Conservation (phyloP, 495 filamentous ascomycete genomes). For the Ascodesmis nigricans region DNA sequence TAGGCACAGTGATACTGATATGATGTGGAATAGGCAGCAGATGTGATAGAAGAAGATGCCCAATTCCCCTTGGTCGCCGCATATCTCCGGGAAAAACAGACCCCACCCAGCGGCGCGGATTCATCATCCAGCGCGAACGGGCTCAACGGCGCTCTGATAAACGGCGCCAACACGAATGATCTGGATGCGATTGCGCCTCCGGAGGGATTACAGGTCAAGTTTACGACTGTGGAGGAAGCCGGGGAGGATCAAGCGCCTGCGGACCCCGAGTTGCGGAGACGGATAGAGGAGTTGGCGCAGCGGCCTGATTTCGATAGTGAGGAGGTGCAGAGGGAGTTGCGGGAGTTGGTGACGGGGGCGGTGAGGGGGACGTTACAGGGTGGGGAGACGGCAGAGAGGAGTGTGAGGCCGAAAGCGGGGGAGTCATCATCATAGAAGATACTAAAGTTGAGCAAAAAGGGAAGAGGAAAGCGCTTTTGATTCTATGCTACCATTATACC, state of each 20-base stretch:
- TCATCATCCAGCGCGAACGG: background rate
- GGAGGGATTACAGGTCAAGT: conserved; percentile 40
- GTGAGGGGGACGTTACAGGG: conserved; percentile 31
- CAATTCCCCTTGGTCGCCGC: conserved; percentile 45
- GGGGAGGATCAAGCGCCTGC: conserved; percentile 33
- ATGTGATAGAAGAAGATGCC: conserved; percentile 47
- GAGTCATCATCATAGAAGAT: conserved; percentile 1
- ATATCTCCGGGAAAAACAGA: conserved; percentile 36
- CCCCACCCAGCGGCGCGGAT: conserved; percentile 17
- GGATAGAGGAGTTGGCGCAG: conserved; percentile 56
- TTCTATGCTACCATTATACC: too few species aligned
- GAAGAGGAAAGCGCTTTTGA: conserved; percentile 7
- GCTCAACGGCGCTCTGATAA: background rate
- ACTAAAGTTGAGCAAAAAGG: background rate
- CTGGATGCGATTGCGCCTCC: conserved; percentile 34
- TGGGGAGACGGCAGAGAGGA: conserved; percentile 25
- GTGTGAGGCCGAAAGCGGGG: conserved; percentile 10
- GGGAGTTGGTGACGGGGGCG: conserved; percentile 47
- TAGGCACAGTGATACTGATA: background rate
- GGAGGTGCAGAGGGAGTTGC: conserved; percentile 44
- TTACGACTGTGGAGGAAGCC: conserved; percentile 40
- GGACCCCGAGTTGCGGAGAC: conserved; percentile 48
- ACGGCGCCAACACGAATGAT: conserved; percentile 10
- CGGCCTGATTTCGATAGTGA: conserved; percentile 50
- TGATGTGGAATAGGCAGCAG: conserved; percentile 27